Conservation (phyloP, 164 flowering plant genomes). For the Brasenia schreberi region DNA sequence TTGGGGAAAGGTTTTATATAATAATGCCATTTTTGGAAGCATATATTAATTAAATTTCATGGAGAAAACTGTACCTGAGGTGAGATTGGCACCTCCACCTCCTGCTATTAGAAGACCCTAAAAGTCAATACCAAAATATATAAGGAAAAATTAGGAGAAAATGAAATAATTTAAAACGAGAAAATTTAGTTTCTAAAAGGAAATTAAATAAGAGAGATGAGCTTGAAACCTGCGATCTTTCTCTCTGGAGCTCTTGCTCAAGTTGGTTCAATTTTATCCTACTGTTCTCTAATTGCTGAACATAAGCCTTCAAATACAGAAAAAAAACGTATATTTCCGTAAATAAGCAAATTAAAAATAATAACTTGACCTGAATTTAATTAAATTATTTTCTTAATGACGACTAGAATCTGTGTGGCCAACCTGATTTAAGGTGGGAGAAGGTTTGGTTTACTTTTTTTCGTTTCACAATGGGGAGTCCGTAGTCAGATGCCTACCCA, state of each 20-base stretch:
- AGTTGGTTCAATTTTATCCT: constrained; percentile 81
- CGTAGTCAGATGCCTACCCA: too few species aligned
- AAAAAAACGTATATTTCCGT: background rate
- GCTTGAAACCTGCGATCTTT: constrained; percentile 64
- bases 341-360: too few species aligned
- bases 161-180: background rate
- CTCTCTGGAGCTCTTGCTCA: constrained; percentile 90
- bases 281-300: constrained; percentile 91
- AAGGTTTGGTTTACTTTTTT: too few species aligned
- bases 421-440: too few species aligned
- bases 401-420: too few species aligned
- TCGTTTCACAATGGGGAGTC: too few species aligned
- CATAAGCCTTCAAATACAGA: constrained; percentile 54
- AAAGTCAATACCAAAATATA: background rate
- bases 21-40: background rate
- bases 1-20: constrained; percentile 3
- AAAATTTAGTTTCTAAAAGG: too few species aligned
- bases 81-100: constrained; percentile 46
- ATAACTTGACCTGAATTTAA: too few species aligned
- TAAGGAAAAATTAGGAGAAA: background rate
- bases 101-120: constrained; percentile 69
- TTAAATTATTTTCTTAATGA: too few species aligned
- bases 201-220: background rate
- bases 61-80: constrained; percentile 35
- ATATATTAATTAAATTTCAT: too few species aligned